Evolutionary conservation across 352 stramenopile genomes (phyloP).

Genomic region (Stramenopiles sp.): DNA sequence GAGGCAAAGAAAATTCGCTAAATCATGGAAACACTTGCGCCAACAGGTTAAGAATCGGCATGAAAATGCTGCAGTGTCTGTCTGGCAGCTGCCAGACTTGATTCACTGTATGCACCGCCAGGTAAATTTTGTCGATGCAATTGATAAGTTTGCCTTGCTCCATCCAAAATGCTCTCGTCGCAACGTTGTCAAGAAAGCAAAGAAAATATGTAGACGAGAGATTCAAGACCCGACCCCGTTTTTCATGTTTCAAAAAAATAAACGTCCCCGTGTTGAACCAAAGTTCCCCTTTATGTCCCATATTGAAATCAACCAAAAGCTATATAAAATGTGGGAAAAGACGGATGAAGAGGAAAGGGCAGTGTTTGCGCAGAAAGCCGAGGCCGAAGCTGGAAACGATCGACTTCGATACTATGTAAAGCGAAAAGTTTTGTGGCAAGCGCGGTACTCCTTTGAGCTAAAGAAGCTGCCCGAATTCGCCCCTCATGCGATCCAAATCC

Average conservation of each 20-base stretch:
- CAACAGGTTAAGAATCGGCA: neutral
- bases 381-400: neutral
- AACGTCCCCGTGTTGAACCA: neutral
- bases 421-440: neutral
- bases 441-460: neutral
- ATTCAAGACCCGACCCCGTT: neutral
- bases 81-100: neutral
- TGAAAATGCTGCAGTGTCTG: neutral
- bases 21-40: constrained; percentile 12
- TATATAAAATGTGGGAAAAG: constrained; percentile 7
- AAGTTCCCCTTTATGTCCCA: neutral
- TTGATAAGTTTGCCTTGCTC: neutral
- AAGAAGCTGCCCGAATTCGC: neutral
- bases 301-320: constrained; percentile 7
- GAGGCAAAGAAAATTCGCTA: neutral
- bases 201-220: neutral
- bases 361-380: neutral
- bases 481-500: neutral
- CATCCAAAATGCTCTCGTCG: neutral
- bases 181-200: neutral
- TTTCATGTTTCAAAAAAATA: constrained; percentile 5
- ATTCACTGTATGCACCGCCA: neutral
- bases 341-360: neutral
- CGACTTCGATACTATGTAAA: neutral
- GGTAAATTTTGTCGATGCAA: neutral